Base-by-base conservation (phyloP, 1,284 basidiomycete species). In the Ganoderma lucidum region DNA sequence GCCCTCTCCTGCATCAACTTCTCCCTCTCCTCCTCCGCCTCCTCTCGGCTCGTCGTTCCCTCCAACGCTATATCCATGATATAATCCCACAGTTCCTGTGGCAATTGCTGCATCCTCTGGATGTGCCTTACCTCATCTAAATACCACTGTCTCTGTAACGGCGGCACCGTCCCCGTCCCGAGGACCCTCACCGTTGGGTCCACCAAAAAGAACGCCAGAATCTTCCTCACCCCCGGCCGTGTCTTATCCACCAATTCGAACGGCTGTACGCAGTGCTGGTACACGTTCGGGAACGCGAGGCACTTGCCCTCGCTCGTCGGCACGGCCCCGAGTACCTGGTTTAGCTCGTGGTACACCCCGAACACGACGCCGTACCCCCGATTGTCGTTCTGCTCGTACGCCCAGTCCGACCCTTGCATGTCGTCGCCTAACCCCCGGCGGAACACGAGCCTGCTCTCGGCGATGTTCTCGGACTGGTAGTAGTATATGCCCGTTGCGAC, bases 231-330 rank as follows among this genome's bases (percentile, higher is more conserved):
- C 15, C 63, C 63, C 2, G 63, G 35, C 35, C 23, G 9, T 10
- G 53, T 42, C 37, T 32, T 39, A 51, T 64, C 63, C 53, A 35
- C 63, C 14, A 82, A 73, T 28, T 72, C 67, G 69, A 81, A 81
- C 10, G 77, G 75, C 60, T 75, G 71, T 9, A 64, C 63, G 10
- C 63, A 48, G 37, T 64, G 63, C 53, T 64, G 63, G 37, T 56
- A 64, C 6, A 55, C 10, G 41, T 64, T 64, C 28, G 63, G 63
- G 63, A 64, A 64, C 55, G 53, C 63, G 55, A 64, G 19, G 32
- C 63, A 64, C 63, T 58, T 64, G 41, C 42, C 63, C 55, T 64
- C 53, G 48, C 35, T 41, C 35, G 63, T 51, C 39, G 39, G 35
- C 48, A 64, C 35, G 42, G 28, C 23, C 64, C 64, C 55, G 17